These are phyloP conservation scores for Spirogloea muscicola DNA, from an alignment of 139 green algal species.

Conservation along the genomic window DNA sequence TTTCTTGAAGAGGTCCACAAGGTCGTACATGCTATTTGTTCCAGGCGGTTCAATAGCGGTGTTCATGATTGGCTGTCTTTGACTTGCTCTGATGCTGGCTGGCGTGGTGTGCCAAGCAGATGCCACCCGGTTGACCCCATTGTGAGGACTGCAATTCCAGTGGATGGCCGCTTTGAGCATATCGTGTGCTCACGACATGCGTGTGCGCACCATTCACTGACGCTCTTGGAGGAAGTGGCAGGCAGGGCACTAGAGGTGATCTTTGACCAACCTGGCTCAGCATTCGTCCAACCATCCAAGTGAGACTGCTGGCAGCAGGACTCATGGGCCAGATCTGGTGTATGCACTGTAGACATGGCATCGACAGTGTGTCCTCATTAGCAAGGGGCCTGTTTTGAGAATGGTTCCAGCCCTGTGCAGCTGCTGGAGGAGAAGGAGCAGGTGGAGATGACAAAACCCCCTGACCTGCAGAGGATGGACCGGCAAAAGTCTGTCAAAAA, in stretches of 20 bases:
- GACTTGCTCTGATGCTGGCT: background rate
- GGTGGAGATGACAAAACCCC: background rate
- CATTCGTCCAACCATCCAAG: too few relatives aligned
- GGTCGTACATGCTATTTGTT: background rate
- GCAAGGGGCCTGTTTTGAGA: background rate
- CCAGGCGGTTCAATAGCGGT: background rate
- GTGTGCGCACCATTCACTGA: conserved; percentile 17
- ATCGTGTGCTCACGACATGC: conserved; percentile 11
- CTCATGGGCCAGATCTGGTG: too few relatives aligned
- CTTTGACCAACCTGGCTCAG: too few relatives aligned
- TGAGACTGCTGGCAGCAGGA: too few relatives aligned
- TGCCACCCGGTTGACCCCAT: background rate
- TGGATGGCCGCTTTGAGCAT: conserved; percentile 26
- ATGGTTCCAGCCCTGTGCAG: background rate
- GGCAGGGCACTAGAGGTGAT: background rate
- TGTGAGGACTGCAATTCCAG: conserved; percentile 25
- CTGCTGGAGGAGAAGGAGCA: background rate
- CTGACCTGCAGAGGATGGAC: background rate
- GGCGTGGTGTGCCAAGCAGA: conserved; percentile 3
- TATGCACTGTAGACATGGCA: too few relatives aligned
- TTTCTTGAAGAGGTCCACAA: background rate
- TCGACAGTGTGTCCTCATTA: too few relatives aligned
- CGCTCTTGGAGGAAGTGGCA: background rate
- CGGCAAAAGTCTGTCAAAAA: background rate
- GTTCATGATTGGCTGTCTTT: background rate